Conservation (phyloP, 2,329 filamentous ascomycete species). For the Juglanconis oblonga region DNA sequence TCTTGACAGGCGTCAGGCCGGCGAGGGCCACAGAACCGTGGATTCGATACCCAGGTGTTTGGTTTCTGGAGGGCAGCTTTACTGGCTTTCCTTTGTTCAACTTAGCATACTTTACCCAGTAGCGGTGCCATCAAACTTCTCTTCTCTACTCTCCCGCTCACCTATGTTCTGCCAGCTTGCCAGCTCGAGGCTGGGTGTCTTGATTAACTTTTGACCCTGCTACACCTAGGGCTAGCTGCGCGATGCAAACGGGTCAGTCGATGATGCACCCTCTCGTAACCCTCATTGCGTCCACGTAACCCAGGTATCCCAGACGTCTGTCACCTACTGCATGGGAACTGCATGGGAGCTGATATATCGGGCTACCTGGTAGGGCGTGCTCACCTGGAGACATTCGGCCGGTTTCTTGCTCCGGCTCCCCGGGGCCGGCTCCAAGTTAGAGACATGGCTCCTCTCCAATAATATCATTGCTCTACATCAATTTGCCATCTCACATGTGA, state of each 20-base stretch:
- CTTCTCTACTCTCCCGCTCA: neutral
- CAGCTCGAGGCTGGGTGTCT: neutral
- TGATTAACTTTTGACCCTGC: neutral
- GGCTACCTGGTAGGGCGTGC: neutral
- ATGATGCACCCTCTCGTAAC: neutral
- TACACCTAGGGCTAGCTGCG: slow-evolving; percentile 3
- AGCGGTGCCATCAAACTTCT: neutral
- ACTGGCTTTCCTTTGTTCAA: neutral
- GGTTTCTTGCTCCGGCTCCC: neutral
- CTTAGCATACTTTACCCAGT: neutral
- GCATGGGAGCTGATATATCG: neutral
- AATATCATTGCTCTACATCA: neutral
- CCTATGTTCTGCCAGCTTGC: neutral
- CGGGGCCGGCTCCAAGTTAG: too few relatives aligned
- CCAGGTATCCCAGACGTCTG: too few relatives aligned
- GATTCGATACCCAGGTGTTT: slow-evolving; percentile 10
- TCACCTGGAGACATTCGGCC: neutral
- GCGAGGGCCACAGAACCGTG: neutral
- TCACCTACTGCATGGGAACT: neutral
- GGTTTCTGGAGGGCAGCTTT: neutral
- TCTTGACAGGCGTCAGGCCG: neutral
- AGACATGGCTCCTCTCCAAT: neutral
- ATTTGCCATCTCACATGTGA: neutral
- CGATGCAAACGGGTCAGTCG: neutral
- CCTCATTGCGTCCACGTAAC: too few relatives aligned